phyloP scores from a whole-genome alignment of 441 rosid genomes.

The Hura crepitans region DNA sequence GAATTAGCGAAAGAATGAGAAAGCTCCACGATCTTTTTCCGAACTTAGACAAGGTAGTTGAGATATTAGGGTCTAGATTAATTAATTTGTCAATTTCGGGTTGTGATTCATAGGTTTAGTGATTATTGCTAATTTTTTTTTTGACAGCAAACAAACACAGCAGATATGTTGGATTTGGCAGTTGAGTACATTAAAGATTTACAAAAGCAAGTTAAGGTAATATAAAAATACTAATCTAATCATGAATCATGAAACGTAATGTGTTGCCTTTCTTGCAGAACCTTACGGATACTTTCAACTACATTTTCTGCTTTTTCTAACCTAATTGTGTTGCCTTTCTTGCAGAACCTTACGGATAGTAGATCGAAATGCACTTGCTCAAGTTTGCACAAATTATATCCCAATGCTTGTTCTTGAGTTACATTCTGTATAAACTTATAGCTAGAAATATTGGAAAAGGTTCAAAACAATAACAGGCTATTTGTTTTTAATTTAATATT shows the following conservation, averaged over 20 bases:
- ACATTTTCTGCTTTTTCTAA: constrained; percentile 8
- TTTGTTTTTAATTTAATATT: neutral
- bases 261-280: constrained; percentile 32
- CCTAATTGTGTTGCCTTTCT: constrained; percentile 14
- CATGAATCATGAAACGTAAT: constrained; percentile 20
- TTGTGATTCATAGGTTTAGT: neutral
- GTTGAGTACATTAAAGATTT: constrained; percentile 65
- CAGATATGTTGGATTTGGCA: constrained; percentile 73
- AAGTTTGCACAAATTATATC: constrained; percentile 24
- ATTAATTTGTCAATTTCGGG: neutral
- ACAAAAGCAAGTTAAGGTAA: constrained; percentile 63
- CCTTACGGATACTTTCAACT: constrained; percentile 29
- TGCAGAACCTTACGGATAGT: constrained; percentile 45
- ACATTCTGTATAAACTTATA: constrained; percentile 29
- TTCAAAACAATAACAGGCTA: neutral
- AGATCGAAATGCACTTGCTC: constrained; percentile 51
- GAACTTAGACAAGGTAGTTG: constrained; percentile 59
- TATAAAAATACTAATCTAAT: neutral
- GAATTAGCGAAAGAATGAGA: constrained; percentile 63
- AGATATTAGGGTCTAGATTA: neutral
- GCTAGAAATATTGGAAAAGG: constrained; percentile 8
- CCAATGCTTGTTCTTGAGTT: constrained; percentile 22
- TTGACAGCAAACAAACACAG: constrained; percentile 64
- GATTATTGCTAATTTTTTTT: constrained; percentile 3
- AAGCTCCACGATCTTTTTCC: constrained; percentile 60